These are phyloP conservation scores for Colletotrichum orchidophilum DNA, from an alignment of 2,329 filamentous ascomycete genomes.

Conservation along the genomic window DNA sequence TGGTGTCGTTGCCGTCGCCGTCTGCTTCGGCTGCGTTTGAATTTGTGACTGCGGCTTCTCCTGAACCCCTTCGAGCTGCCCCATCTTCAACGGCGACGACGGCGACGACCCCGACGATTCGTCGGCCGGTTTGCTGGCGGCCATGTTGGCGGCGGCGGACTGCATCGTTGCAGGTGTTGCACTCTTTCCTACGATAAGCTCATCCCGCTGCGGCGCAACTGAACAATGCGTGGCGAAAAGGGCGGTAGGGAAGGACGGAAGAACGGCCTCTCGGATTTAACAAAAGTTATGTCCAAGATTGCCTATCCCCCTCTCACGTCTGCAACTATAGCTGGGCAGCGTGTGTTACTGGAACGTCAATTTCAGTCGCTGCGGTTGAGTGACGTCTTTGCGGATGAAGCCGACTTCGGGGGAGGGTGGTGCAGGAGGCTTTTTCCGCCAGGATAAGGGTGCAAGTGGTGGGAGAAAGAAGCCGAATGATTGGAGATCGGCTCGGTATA, in stretches of 20 bases:
- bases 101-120: conserved; percentile 8
- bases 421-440: neutral
- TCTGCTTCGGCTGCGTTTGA: neutral
- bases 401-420: conserved; percentile 19
- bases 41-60: conserved; percentile 28
- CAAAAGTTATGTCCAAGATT: neutral
- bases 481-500: conserved; percentile 21
- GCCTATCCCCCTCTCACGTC: neutral
- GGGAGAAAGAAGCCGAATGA: conserved; percentile 20
- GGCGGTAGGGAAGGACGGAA: neutral
- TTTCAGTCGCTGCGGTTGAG: neutral
- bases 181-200: neutral
- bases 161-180: conserved; percentile 39
- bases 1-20: conserved; percentile 1
- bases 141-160: conserved; percentile 27
- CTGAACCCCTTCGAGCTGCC: neutral
- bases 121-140: conserved; percentile 15
- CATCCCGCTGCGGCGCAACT: conserved; percentile 27
- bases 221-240: conserved; percentile 1
- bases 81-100: conserved; percentile 8
- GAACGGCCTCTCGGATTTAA: neutral
- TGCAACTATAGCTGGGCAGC: neutral
- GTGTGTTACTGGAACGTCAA: conserved; percentile 3
- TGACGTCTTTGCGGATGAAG: conserved; percentile 16
- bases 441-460: conserved; percentile 1